phyloP scores from a whole-genome alignment of 495 filamentous ascomycete genomes.

The Lepidopterella palustris region DNA sequence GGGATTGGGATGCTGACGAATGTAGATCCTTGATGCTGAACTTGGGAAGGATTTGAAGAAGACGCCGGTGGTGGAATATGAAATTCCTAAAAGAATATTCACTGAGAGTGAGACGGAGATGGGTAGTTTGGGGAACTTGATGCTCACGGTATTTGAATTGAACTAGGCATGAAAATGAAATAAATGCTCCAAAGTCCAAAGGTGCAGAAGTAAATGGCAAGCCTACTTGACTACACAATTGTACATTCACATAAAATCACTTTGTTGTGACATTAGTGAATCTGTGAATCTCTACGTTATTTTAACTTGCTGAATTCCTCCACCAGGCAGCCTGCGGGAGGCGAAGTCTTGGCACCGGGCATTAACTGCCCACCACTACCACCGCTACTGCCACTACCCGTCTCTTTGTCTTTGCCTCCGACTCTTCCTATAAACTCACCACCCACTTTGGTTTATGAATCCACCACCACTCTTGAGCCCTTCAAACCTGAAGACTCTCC shows the following conservation, averaged over 20 bases:
- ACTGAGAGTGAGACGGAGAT: slow-evolving; percentile 45
- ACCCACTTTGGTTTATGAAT: background rate
- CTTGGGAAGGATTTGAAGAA: slow-evolving; percentile 77
- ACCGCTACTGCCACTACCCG: no score
- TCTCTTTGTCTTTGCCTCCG: no score
- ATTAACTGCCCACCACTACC: no score
- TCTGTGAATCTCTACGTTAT: no score
- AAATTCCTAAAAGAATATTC: slow-evolving; percentile 88
- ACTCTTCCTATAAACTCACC: background rate
- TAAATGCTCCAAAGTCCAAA: background rate
- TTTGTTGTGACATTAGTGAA: no score
- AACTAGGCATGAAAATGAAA: slow-evolving; percentile 5
- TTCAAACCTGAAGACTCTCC: background rate
- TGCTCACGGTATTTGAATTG: slow-evolving; percentile 20
- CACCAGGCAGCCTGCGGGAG: no score
- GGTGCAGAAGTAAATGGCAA: background rate
- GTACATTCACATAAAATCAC: no score
- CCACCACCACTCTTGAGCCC: background rate
- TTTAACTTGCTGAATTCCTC: no score
- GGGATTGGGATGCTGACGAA: slow-evolving; percentile 3
- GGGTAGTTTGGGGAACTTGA: slow-evolving; percentile 30
- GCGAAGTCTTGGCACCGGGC: no score
- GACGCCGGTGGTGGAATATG: slow-evolving; percentile 79
- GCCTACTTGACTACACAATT: no score
- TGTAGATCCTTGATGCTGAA: slow-evolving; percentile 72